Evolutionary conservation across 75 land plant species (phyloP), one percentile per base, ranked within the genome.

Genomic region (Isoetes taiwanensis): DNA sequence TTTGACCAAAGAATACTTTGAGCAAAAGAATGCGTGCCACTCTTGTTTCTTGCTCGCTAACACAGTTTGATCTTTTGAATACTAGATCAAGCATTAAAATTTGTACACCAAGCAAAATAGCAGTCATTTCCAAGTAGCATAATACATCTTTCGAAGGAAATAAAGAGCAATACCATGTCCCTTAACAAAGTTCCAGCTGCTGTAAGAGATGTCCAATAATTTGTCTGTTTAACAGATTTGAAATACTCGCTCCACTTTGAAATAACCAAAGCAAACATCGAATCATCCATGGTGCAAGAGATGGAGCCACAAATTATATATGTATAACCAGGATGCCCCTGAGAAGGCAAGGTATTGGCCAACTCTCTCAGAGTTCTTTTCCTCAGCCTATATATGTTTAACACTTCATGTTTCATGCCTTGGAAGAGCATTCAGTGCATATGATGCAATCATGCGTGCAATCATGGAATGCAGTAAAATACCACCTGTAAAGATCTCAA

Each of bases 1-100:
- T 94, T 43, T 94, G 99, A 72, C 88, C 99, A 64, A 88, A 94
- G 55, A 89, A 84, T 32, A 94, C 43, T 64, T 88, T 94, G 70
- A 84, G 85, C 31, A 88, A 72, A 43, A 94, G 68, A 29, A 81
- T 67, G 10, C 90, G 78, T 25, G 90, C 90, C 33, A 75, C 73
- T 39, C 80, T 81, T 60, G 75, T 61, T 46, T 93, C 98, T 57
- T 61, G 75, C 34, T 54, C 28, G 23, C 32, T 17, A n/a, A 14
- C 29, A 30, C 32, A 73, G 48, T 70, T 64, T 0, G 69, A 58
- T 40, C 66, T 60, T 52, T 85, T 85, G 0, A 94, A 78, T 29
- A 94, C 84, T 54, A 79, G 52, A 76, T 89, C 96, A 54, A 94
- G 59, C 75, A 94, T 74, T 30, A 74, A 73, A 61, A 94, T 80